A percentile compares a stretch with the other conserved stretches of the same genome.
Conservation (phyloP, 176 grass and related monocot genomes). For the Musa acuminata region DNA sequence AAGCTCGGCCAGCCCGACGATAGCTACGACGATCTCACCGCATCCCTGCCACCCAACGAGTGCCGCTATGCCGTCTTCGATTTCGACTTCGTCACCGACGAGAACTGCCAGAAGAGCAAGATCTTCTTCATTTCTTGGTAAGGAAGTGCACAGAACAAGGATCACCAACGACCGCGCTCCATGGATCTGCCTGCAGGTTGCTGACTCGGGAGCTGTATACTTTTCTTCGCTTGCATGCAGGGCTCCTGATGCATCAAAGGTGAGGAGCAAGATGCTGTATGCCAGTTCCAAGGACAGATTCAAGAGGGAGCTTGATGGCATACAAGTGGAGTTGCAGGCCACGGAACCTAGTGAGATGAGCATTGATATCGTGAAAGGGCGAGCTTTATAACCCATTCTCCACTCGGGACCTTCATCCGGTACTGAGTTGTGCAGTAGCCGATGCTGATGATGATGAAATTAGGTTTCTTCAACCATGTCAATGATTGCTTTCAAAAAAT, state of each 20-base stretch:
- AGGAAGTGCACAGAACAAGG: neutral
- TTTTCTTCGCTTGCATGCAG: neutral
- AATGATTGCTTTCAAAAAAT: too few species aligned
- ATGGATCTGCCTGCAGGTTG: too few species aligned
- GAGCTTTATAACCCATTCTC: neutral
- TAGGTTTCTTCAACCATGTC: too few species aligned
- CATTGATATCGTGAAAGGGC: neutral
- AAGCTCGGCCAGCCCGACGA: neutral
- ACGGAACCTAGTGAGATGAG: neutral
- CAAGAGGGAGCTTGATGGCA: too few species aligned
- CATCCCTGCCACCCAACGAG: too few species aligned
- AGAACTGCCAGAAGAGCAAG: constrained; percentile 99
- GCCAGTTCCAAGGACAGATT: too few species aligned
- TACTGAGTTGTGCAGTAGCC: too few species aligned
- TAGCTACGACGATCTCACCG: neutral
- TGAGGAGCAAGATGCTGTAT: neutral
- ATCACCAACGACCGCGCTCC: too few species aligned
- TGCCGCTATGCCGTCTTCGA: constrained; percentile 84
- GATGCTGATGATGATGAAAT: too few species aligned
- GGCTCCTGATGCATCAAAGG: neutral
- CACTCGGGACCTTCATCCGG: too few species aligned
- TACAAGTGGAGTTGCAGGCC: too few species aligned
- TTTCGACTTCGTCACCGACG: constrained; percentile 64
- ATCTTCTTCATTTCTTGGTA: constrained; percentile 49
- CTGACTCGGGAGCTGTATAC: too few species aligned